Conservation (phyloP, 257 asterid species). For the Jaltomata sinuosa region DNA sequence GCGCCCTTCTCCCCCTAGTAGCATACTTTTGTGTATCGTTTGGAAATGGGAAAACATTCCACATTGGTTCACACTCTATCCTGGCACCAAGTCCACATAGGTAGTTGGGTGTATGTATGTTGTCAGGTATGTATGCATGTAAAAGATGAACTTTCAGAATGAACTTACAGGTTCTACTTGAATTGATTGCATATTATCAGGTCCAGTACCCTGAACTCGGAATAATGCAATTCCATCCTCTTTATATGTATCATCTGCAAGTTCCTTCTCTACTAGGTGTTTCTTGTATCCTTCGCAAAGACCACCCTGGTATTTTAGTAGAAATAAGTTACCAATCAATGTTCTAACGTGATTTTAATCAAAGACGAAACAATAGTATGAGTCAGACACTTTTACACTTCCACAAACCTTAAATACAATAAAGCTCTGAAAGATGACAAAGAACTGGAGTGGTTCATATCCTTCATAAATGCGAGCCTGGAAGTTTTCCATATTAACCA, state of each 20-base stretch:
- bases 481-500: slow-evolving; percentile 7
- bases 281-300: slow-evolving; percentile 85
- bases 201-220: slow-evolving; percentile 98
- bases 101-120: background rate
- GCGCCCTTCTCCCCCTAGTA: background rate
- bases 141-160: slow-evolving; percentile 1
- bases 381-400: background rate
- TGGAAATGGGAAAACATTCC: background rate
- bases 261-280: slow-evolving; percentile 59
- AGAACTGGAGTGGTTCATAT: slow-evolving; percentile 84
- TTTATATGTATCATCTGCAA: slow-evolving; percentile 77
- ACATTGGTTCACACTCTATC: background rate
- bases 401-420: slow-evolving; percentile 76
- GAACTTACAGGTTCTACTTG: slow-evolving; percentile 92
- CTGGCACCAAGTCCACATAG: background rate
- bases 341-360: background rate
- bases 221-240: slow-evolving; percentile 84
- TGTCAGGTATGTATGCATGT: background rate
- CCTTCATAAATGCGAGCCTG: slow-evolving; percentile 89
- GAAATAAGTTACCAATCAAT: slow-evolving; percentile 7
- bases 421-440: slow-evolving; percentile 87
- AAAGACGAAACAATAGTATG: background rate
- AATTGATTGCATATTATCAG: slow-evolving; percentile 98
- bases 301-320: slow-evolving; percentile 70
- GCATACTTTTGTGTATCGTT: background rate